Base-by-base conservation (phyloP, 1,139 yeast genomes). In the Saccharomyces hybrid region DNA sequence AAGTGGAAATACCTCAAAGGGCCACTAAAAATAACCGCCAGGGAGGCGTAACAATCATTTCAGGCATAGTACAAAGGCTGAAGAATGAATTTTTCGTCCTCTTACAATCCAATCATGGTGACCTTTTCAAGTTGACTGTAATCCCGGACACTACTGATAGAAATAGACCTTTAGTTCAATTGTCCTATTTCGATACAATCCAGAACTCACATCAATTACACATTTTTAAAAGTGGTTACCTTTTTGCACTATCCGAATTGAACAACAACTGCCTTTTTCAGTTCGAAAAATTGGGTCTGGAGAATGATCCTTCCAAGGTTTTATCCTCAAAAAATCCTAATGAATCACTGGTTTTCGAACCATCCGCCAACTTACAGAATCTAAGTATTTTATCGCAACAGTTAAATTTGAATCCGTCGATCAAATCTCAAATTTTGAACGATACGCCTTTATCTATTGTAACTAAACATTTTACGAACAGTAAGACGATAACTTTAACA, bases 101-200 rank as follows among this genome's bases (percentile, higher is more conserved):
- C 28, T 61, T 88, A 0, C 98, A 93, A 65, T 80, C 82, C 19
- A 77, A 81, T 47, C 67, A 71, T 11, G 98, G 98, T 13, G 96
- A 89, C 65, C 60, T 89, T n/a, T 87, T 83, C 71, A 89, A 88
- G 64, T 68, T 89, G 6, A 75, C 82, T 3, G 70, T 87, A 3
- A 78, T 75, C 47, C 72, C 75, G 9, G 73, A 72, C 46, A 79
- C 76, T 46, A 65, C 68, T 2, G 69, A 69, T 28, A 65, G 67
- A 25, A 70, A 70, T 38, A 64, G 67, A 11, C 75, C 77, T 1
- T 57, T 63, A 1, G 75, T 79, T 28, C 64, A 72, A 19, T 73
- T 88, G n/a, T 73, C 77, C 13, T 89, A 86, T 65, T 91, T 90
- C 69, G 97, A 89, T 66, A 79, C 95, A 0, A 77, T 88, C 26